These are phyloP conservation scores for Pichia inconspicua DNA, from an alignment of 1,139 yeast species.

Conservation along the genomic window DNA sequence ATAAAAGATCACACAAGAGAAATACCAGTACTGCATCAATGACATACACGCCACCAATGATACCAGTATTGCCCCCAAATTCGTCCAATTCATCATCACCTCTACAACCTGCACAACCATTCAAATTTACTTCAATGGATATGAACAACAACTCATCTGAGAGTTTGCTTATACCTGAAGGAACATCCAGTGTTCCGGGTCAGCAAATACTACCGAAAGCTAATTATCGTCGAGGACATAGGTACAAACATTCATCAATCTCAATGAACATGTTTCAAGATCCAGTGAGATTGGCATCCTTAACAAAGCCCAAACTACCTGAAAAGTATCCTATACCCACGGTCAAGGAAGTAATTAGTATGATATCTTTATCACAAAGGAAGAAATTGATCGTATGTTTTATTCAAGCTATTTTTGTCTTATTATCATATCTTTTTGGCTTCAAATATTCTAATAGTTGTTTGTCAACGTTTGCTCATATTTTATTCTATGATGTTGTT, in stretches of 20 bases:
- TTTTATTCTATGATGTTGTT: conserved; percentile 78
- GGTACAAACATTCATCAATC: conserved; percentile 94
- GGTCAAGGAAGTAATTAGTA: conserved; percentile 48
- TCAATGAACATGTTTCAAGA: conserved; percentile 94
- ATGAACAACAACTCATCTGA: conserved; percentile 25
- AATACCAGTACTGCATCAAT: conserved; percentile 15
- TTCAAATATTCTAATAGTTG: conserved; percentile 50
- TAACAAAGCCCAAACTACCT: conserved; percentile 66
- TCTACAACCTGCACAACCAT: conserved; percentile 44
- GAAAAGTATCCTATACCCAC: conserved; percentile 78
- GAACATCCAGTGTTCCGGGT: neutral
- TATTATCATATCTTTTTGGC: conserved; percentile 55
- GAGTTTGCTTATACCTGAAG: conserved; percentile 16
- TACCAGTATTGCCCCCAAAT: conserved; percentile 27
- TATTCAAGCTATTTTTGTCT: conserved; percentile 49
- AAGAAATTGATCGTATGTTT: conserved; percentile 58
- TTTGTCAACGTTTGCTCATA: conserved; percentile 75
- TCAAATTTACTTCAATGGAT: conserved; percentile 43
- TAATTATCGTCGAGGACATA: conserved; percentile 86
- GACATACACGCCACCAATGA: conserved; percentile 19
- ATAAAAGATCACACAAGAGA: conserved; percentile 11
- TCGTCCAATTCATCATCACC: conserved; percentile 37
- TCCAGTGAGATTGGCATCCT: conserved; percentile 42
- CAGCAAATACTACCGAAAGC: conserved; percentile 36
- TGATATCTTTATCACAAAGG: conserved; percentile 48